These are phyloP conservation scores for Phlebopus sp. DNA, from an alignment of 1,284 basidiomycete species.

Conservation along the genomic window DNA sequence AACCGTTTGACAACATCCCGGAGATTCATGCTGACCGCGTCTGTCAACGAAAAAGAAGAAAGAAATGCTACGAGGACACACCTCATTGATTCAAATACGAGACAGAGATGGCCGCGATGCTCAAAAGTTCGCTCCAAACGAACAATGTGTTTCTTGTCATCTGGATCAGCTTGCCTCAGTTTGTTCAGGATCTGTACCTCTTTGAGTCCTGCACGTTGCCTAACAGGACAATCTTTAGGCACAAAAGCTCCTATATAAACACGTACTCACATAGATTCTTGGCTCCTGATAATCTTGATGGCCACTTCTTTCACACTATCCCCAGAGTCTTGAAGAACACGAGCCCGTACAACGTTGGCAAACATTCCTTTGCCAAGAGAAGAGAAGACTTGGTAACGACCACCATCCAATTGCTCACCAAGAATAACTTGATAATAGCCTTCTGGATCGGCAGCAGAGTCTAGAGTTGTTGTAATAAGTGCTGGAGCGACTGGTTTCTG, in stretches of 20 bases:
- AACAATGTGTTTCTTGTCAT: constrained; percentile 96
- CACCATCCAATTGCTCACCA: constrained; percentile 91
- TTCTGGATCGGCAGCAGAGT: constrained; percentile 82
- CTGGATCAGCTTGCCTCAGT: constrained; percentile 85
- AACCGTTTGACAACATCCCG: constrained; percentile 99
- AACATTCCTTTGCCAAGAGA: constrained; percentile 99
- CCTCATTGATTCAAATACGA: constrained; percentile 96
- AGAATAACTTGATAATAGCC: constrained; percentile 96
- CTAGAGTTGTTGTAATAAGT: constrained; percentile 65
- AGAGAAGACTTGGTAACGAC: constrained; percentile 93
- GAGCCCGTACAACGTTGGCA: constrained; percentile 90
- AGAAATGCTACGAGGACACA: constrained; percentile 34
- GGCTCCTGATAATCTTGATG: constrained; percentile 95
- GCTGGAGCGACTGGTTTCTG: constrained; percentile 58
- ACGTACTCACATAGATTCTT: constrained; percentile 89
- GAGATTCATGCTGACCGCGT: constrained; percentile 82
- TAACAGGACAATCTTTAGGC: constrained; percentile 31
- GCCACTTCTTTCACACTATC: constrained; percentile 84
- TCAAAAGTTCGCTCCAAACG: constrained; percentile 93
- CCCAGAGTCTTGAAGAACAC: constrained; percentile 70
- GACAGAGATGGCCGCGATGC: constrained; percentile 93
- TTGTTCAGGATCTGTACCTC: constrained; percentile 89
- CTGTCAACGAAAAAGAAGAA: constrained; percentile 9
- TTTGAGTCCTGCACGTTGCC: constrained; percentile 94
- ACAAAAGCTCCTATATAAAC: constrained; percentile 5